Percentiles rank a stretch among this genome's conserved stretches.
Evolutionary conservation across 1,139 yeast species (phyloP).

Genomic region (Sugiyamaella sp.): DNA sequence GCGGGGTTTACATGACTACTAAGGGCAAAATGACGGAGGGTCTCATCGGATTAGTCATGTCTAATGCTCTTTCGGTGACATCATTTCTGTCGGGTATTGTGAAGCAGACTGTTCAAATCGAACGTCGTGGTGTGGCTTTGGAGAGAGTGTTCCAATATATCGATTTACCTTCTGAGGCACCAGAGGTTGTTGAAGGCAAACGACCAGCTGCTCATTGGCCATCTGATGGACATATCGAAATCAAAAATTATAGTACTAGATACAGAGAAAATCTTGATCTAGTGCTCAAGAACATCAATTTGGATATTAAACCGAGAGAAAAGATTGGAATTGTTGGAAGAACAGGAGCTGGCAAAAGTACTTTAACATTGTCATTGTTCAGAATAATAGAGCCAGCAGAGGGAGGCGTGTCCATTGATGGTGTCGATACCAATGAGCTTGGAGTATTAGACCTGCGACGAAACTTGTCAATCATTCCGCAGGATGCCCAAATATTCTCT

Average conservation of each 20-base stretch:
- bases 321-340: conserved; percentile 81
- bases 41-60: conserved; percentile 70
- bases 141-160: conserved; percentile 63
- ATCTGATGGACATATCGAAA: conserved; percentile 53
- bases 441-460: conserved; percentile 61
- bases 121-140: conserved; percentile 65
- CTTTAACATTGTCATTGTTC: conserved; percentile 69
- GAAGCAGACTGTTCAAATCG: conserved; percentile 68
- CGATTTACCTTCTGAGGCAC: conserved; percentile 59
- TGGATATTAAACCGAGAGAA: conserved; percentile 59
- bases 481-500: conserved; percentile 68
- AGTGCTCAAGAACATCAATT: conserved; percentile 56
- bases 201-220: conserved; percentile 43
- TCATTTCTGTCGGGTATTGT: conserved; percentile 61
- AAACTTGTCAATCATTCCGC: conserved; percentile 68
- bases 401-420: conserved; percentile 61
- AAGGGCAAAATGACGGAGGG: conserved; percentile 63
- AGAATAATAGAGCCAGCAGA: conserved; percentile 64
- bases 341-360: conserved; percentile 82
- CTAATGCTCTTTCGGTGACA: conserved; percentile 68
- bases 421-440: conserved; percentile 54
- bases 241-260: conserved; percentile 59
- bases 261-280: conserved; percentile 59
- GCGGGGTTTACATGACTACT: conserved; percentile 29
- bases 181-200: conserved; percentile 33